Base-by-base conservation (phyloP, 768 basidiomycete species). In the Chalciporus piperatus region DNA sequence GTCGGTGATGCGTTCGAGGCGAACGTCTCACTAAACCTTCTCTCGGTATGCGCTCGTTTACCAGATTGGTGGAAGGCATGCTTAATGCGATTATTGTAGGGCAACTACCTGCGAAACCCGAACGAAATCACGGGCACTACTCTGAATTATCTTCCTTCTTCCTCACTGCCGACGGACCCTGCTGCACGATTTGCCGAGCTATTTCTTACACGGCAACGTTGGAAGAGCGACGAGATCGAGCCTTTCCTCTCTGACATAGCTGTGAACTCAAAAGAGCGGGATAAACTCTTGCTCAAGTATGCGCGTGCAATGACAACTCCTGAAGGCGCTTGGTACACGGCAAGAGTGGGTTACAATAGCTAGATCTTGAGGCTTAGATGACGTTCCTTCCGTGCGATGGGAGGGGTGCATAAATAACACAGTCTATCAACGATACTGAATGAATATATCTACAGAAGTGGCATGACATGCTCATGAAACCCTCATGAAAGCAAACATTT, bases 241-340 rank as follows among this genome's bases (percentile, higher is more conserved):
- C 89, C 88, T 4, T 98, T 95, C 71, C 72, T 98, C 12, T 69
- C 75, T 6, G 92, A 92, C 55, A 83, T 97, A 49, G 86, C 86
- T 0, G 75, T 93, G n/a, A 84, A 91, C 63, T 71, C 74, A 8
- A 96, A 97, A 68, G 92, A 92, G 62, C 77, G 89, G 37, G 95
- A 98, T 65, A 92, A 86, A 66, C 65, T 96, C 55, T 71, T 97
- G 35, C 79, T 92, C 39, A 98, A 93, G 71, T 90, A 87, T 62
- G 90, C 90, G 32, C 76, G 95, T 41, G 81, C 89, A 3, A 78
- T 84, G 39, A 89, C 85, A 46, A 86, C 89, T 46, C 62, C 75
- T 0, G 75, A 80, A 11, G 87, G 86, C 0, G 66, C 81, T 32
- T 89, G 82, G 79, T 96, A 92, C 67, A 89, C 86, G 1, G 78